Base-by-base conservation (phyloP, 208 protist species). In the Acanthamoeba culbertsoni region DNA sequence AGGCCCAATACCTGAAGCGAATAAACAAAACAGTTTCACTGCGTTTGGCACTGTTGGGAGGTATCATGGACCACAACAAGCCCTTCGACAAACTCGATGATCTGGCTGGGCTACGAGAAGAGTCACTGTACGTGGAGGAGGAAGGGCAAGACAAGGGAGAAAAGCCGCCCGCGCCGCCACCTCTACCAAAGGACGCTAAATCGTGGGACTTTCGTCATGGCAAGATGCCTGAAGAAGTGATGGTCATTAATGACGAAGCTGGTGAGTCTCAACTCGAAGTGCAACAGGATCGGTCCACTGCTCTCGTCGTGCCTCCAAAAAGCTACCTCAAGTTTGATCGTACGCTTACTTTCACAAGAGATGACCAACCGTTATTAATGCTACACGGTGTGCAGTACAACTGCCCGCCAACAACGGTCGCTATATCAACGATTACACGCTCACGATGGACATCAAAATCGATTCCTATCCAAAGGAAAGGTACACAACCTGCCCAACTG, bases 341-440 rank as follows among this genome's bases (percentile, higher is more conserved):
- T 92, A 71, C 86, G 62, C 14, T 26, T 55, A 2, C 75, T 86
- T 46, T 4, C 75, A 28, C 28, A n/a, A n/a, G n/a, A n/a, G n/a
- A n/a, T n/a, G n/a, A n/a, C n/a, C n/a, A n/a, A n/a, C n/a, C 43
- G 26, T 5, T 5, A 14, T 57, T 45, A 40, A 2, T 42, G 43
- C 65, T 55, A 84, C 42, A 84, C 73, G 31, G 7, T 65, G 40
- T 57, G n/a, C 86, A 92, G 86, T 92, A 16, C 48, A 92, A 28
- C 86, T 92, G n/a, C 63, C 86, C 7, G 42, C 59, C 62, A 92
- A 79, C 42, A 35, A 42, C 55, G 86, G 86, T 5, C 31, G 42
- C 31, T 31, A 92, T 43, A 92, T 92, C 26, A 92, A 92, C 63
- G 86, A 92, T 23, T 92, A 92, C 86, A 82, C 86, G 43, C 57